Conservation (phyloP, 2,329 filamentous ascomycete genomes). For the Penicillium nordicum region DNA sequence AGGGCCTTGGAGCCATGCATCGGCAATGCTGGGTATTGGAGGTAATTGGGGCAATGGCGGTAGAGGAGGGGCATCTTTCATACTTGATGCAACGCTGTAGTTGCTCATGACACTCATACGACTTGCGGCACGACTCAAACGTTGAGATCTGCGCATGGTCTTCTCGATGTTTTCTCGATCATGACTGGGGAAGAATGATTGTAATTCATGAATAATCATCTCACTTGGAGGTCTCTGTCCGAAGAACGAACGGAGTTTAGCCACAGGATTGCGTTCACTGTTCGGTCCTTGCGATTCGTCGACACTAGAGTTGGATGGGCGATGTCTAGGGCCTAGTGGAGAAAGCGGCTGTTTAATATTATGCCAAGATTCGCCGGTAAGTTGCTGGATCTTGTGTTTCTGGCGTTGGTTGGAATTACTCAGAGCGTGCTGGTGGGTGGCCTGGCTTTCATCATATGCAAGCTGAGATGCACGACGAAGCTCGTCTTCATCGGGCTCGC, state of each 20-base stretch:
- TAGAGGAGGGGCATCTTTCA: slow-evolving; percentile 73
- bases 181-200: slow-evolving; percentile 96
- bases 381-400: slow-evolving; percentile 81
- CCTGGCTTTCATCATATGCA: slow-evolving; percentile 79
- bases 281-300: slow-evolving; percentile 27
- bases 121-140: slow-evolving; percentile 87
- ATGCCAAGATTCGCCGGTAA: slow-evolving; percentile 83
- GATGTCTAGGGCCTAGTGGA: slow-evolving; percentile 52
- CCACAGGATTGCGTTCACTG: slow-evolving; percentile 35
- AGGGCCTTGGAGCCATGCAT: slow-evolving; percentile 70
- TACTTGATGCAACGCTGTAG: slow-evolving; percentile 84
- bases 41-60: slow-evolving; percentile 24
- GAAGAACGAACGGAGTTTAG: slow-evolving; percentile 64
- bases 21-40: slow-evolving; percentile 91
- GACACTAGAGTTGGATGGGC: slow-evolving; percentile 25
- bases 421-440: slow-evolving; percentile 63
- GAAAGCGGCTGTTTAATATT: slow-evolving; percentile 84
- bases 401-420: slow-evolving; percentile 67
- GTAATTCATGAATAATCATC: slow-evolving; percentile 92
- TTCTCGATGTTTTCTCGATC: slow-evolving; percentile 91
- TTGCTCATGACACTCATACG: slow-evolving; percentile 92
- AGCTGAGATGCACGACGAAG: slow-evolving; percentile 84
- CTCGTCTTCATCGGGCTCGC: slow-evolving; percentile 83
- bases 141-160: slow-evolving; percentile 85
- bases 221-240: slow-evolving; percentile 92